Evolutionary conservation across 2,329 filamentous ascomycete species (phyloP), one percentile per base, ranked within the genome.

Genomic region (Neocatenulostroma microsporum): DNA sequence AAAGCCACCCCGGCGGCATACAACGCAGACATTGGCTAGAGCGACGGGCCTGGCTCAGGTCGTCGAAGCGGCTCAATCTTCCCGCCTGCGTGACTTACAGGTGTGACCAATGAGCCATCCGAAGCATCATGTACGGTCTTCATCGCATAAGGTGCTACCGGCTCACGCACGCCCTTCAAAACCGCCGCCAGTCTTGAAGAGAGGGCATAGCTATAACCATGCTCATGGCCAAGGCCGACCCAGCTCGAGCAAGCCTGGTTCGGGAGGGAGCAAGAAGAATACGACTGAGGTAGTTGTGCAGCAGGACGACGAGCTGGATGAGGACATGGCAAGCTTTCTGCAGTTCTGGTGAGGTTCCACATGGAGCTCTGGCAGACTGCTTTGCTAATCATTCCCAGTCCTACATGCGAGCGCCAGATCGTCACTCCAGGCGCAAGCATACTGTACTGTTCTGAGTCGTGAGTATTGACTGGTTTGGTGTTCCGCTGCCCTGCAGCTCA

Each of bases 361-460:
- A 12, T 15, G 19, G 25, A 26, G 25, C 34, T 6, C 7, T 10
- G 10, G n/a, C 12, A 14, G 12, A 38, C 5, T 7, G 12, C 11
- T 28, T 23, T 21, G 7, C 31, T 23, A 28, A 37, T 21, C 19
- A 20, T 14, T 45, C 31, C 21, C 52, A 80, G 76, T 60, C 71
- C 76, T 45, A 77, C 72, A 53, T 80, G 76, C 58, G 76, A 80
- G 57, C 77, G 70, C 56, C 76, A 80, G 61, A 80, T 80, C 50
- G 69, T 74, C 36, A 68, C 72, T 21, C 76, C 76, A 12, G 70
- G 71, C 55, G 73, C 74, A 52, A 68, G 67, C 12, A 66, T 78
- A 26, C 63, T 80, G 29, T 80, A 80, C 56, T 80, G 76, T 62
- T 79, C 74, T 34, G 74, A 79, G 64, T 70, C 70, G 75, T 79